Evolutionary conservation across 176 grass and related monocot genomes (phyloP).

Genomic region (Aegilops sharonensis): DNA sequence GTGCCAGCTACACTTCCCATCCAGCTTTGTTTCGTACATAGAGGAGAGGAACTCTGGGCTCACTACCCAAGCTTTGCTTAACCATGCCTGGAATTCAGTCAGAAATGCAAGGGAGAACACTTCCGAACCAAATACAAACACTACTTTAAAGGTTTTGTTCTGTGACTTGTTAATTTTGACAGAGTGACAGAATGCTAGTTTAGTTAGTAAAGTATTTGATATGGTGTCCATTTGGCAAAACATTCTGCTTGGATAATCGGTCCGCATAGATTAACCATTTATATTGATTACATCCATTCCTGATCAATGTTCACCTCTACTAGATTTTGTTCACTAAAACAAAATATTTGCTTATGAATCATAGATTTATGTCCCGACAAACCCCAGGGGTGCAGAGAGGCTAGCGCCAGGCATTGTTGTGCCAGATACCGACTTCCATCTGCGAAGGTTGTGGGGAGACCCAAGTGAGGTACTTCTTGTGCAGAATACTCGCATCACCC

Average conservation of each 20-base stretch:
- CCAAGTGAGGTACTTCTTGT: conserved; percentile 53
- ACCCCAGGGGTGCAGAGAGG: conserved; percentile 66
- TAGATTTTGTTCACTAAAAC: conserved; percentile 23
- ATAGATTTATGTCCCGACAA: conserved; percentile 61
- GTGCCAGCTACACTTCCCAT: conserved; percentile 76
- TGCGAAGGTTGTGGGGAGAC: conserved; percentile 70
- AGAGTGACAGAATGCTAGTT: background rate
- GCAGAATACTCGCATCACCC: background rate
- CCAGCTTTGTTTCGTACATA: conserved; percentile 56
- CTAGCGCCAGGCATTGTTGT: conserved; percentile 62
- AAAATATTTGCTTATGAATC: background rate
- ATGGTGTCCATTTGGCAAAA: background rate
- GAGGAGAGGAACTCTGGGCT: conserved; percentile 68
- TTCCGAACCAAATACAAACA: conserved; percentile 41
- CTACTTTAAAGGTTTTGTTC: conserved; percentile 48
- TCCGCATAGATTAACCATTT: background rate
- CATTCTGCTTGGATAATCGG: background rate
- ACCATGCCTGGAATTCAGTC: conserved; percentile 63
- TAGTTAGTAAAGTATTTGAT: background rate
- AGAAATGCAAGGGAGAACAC: conserved; percentile 53
- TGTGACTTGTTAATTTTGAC: background rate
- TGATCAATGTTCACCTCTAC: background rate
- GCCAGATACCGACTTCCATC: conserved; percentile 65
- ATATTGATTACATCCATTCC: background rate
- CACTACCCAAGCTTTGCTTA: conserved; percentile 63